Evolutionary conservation across 768 basidiomycete genomes (phyloP), one percentile per base, ranked within the genome.

Genomic region (Pisolithus marmoratus): DNA sequence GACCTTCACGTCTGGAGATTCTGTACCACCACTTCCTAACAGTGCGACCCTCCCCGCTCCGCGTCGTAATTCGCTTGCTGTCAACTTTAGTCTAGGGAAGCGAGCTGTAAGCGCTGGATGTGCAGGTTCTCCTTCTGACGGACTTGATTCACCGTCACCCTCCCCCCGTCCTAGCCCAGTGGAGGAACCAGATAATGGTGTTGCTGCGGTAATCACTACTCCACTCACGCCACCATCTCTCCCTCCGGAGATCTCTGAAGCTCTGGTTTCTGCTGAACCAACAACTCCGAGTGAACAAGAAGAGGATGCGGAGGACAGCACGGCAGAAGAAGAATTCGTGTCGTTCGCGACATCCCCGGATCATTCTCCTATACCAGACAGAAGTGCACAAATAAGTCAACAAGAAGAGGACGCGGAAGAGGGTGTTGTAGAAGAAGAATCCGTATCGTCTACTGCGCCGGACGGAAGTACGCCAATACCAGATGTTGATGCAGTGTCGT

Each of bases 41-140:
- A 49, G 48, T 41, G 27, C 48, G 2, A 3, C 50, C 1, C 44
- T 46, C 3, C 9, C 19, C 1, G 36, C 41, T 1, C 60, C 49
- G 1, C 61, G 66, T 37, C 66, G 66, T 38, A 69, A 69, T 46
- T 69, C 67, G 46, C 46, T 68, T 14, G 63, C 67, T 17, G 43
- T 59, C 41, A 52, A 53, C 17, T 59, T 67, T 54, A 57, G 55
- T 5, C 51, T 60, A 27, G 58, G 46, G n/a, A 56, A 54, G 56
- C 63, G 58, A 29, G 61, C 48, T 37, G 31, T 55, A 52, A 63
- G 56, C 42, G n/a, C 50, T 26, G 54, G 52, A 8, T 55, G 54
- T 27, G 53, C 42, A 3, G 58, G 55, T 15, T 42, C 8, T n/a
- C n/a, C n/a, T 12, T 14, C 5, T 6, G 51, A 54, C 41, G 42